phyloP scores from a whole-genome alignment of 176 grass and related monocot genomes.

The Carex parvula region DNA sequence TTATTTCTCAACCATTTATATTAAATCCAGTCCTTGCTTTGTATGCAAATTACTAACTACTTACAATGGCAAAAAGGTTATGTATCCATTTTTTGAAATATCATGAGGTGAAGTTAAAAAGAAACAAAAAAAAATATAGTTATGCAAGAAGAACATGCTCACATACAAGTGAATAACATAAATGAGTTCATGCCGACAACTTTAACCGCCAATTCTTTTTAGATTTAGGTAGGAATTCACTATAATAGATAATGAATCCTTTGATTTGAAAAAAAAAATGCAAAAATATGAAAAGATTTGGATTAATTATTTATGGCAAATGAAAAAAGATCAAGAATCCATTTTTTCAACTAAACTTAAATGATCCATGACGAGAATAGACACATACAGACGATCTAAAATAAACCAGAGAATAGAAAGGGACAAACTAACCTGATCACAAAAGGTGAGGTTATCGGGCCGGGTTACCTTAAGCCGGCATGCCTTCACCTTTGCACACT shows the following conservation, averaged over 20 bases:
- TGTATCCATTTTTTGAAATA: not conserved
- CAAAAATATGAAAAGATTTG: not conserved
- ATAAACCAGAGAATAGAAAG: not conserved
- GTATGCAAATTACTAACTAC: not conserved
- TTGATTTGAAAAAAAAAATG: not conserved
- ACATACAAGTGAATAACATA: not conserved
- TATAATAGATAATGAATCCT: not conserved
- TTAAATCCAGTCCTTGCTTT: not conserved
- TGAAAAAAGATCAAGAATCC: not conserved
- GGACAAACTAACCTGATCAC: conserved; percentile 35
- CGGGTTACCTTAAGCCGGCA: conserved; percentile 30
- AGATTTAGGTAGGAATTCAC: not conserved
- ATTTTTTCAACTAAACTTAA: not conserved
- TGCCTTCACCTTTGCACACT: conserved; percentile 35
- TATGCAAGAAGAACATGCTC: not conserved
- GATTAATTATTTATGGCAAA: not conserved
- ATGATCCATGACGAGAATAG: not conserved
- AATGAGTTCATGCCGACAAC: not conserved
- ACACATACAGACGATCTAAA: not conserved
- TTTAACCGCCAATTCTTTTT: not conserved
- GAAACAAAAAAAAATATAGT: not conserved
- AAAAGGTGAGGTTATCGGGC: conserved; percentile 36
- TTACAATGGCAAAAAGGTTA: too few species aligned
- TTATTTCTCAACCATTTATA: not conserved
- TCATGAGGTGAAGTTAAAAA: not conserved